phyloP scores from a whole-genome alignment of 257 asterid genomes.

The Primulina tabacum region DNA sequence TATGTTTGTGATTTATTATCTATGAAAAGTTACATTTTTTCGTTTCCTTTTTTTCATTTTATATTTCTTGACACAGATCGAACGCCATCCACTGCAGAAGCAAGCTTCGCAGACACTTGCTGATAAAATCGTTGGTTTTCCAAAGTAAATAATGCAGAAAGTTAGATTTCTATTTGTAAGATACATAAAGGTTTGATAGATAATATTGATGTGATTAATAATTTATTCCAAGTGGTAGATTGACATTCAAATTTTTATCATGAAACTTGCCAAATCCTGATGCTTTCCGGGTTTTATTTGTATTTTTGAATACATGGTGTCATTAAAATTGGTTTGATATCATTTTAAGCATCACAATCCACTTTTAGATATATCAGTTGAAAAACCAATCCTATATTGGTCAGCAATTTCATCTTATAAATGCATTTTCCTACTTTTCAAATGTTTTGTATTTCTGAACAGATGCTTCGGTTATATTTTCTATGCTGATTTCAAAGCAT shows the following conservation, averaged over 20 bases:
- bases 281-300: neutral
- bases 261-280: neutral
- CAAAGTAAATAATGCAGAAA: conserved; percentile 48
- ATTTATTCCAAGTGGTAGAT: conserved; percentile 6
- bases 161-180: neutral
- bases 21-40: conserved; percentile 5
- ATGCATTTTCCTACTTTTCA: conserved; percentile 6
- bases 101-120: conserved; percentile 63
- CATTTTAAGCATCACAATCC: neutral
- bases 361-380: neutral
- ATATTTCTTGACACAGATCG: conserved; percentile 52
- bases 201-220: no score
- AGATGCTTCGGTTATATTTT: conserved; percentile 95
- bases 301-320: no score
- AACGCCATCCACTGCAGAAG: conserved; percentile 92
- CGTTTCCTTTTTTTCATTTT: neutral
- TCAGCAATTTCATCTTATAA: neutral
- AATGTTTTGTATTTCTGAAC: conserved; percentile 27
- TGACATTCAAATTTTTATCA: conserved; percentile 8
- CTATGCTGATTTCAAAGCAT: conserved; percentile 96
- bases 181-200: no score
- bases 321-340: neutral
- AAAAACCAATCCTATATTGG: neutral
- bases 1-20: conserved; percentile 15
- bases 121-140: conserved; percentile 49